These are phyloP conservation scores for Fragosphaeria purpurea DNA, from an alignment of 2,329 filamentous ascomycete genomes.

Conservation along the genomic window DNA sequence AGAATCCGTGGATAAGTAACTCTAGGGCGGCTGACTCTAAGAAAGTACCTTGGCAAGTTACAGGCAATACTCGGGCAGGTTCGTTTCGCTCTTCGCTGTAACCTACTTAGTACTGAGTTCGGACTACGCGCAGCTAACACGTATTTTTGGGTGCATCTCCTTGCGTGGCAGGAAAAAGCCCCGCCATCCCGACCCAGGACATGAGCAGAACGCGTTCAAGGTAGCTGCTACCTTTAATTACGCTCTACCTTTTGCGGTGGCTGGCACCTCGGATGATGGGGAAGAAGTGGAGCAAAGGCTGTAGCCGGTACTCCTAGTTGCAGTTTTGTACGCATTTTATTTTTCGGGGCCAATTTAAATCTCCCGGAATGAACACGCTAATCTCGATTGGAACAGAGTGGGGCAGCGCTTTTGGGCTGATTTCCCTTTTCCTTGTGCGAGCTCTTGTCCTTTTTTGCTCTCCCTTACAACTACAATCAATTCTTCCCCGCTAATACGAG, in stretches of 20 bases:
- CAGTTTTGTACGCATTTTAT: neutral
- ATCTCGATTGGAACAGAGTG: slow-evolving; percentile 7
- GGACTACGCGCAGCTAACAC: too few relatives aligned
- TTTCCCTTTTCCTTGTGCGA: slow-evolving; percentile 1
- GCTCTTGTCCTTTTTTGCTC: neutral
- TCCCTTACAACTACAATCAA: neutral
- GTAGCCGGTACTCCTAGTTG: slow-evolving; percentile 8
- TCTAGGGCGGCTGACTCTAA: too few relatives aligned
- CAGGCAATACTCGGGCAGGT: too few relatives aligned
- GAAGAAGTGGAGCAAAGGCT: neutral
- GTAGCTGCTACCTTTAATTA: too few relatives aligned
- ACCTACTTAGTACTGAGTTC: too few relatives aligned
- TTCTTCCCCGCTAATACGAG: too few relatives aligned
- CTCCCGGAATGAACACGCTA: slow-evolving; percentile 14
- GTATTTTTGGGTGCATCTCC: neutral
- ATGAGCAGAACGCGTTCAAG: neutral
- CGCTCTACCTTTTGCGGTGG: neutral
- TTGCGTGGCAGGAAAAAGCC: slow-evolving; percentile 3
- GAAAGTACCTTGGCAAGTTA: too few relatives aligned
- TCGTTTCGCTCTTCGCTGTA: too few relatives aligned
- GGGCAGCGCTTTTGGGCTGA: slow-evolving; percentile 8
- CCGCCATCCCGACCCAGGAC: slow-evolving; percentile 4
- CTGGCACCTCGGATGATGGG: slow-evolving; percentile 1
- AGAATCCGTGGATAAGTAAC: too few relatives aligned
- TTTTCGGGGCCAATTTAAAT: slow-evolving; percentile 12